Base-by-base conservation (phyloP, 2,329 filamentous ascomycete species). In the Dryadomyces quercus-mongolicae region DNA sequence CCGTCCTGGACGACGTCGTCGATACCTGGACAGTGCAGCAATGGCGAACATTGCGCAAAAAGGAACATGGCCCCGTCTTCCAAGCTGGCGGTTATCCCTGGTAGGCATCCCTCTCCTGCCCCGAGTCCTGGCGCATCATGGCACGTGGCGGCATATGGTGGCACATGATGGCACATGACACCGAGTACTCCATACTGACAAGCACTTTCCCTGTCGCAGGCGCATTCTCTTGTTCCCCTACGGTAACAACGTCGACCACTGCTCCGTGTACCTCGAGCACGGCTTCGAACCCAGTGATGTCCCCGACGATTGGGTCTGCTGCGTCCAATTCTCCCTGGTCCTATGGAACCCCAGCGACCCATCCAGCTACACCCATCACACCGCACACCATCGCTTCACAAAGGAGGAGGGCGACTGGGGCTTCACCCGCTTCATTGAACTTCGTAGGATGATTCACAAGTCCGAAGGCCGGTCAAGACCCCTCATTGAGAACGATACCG, bases 401-500 rank as follows among this genome's bases (percentile, higher is more conserved):
- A 88, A 87, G 59, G 93, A 97, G 46, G 93, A 98, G 69, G 90
- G 89, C 22, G 93, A 98, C 64, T 98, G 93, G 93, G 93, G 93
- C 1, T 98, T 98, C 68, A 98, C 93, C n/a, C 77, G 92, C 54
- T 98, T 97, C 65, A 83, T 90, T 13, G 93, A 97, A 67, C 78
- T 95, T 51, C 80, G 89, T 53, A 85, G 83, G 63, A 85, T 97
- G 67, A 95, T 96, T 65, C 85, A 84, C 57, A 74, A 83, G 38
- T 77, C 81, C 1, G 86, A 93, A 55, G 80, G 82, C 21, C 72
- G 74, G 21, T 73, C 70, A 42, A 78, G 86, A 55, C 88, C 86
- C 9, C 76, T 94, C 60, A 79, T 90, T 18, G 88, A 94, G 65
- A 81, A 88, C 62, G 86, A 92, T 55, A 71, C 74, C 8, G 86